Conservation (phyloP, 768 basidiomycete genomes). For the Rhodotorula toruloides region DNA sequence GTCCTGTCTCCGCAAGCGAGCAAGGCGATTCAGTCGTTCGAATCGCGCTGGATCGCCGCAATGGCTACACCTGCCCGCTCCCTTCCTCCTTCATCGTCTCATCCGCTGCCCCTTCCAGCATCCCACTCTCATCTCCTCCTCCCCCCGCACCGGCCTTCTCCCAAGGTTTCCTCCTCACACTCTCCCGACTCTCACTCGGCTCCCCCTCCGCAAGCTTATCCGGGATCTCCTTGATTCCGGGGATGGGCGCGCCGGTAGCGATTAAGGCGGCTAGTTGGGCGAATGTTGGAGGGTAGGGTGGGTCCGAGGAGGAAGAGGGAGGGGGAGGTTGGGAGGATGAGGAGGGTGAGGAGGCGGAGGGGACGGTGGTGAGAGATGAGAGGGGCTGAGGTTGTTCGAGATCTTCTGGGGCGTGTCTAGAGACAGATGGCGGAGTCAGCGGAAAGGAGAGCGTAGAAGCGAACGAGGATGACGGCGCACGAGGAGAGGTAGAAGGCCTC, state of each 20-base stretch:
- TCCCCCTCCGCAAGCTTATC: conserved; percentile 32
- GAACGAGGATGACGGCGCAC: not conserved
- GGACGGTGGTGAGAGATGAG: not conserved
- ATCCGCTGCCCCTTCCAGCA: not conserved
- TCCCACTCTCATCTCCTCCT: not conserved
- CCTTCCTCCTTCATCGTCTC: not conserved
- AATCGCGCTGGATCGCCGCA: no score
- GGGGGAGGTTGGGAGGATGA: not conserved
- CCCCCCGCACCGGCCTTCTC: conserved; percentile 7
- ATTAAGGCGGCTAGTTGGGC: conserved; percentile 40
- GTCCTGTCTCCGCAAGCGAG: no score
- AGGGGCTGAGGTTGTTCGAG: not conserved
- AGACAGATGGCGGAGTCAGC: not conserved
- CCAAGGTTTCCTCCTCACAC: conserved; percentile 39
- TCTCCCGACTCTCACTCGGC: conserved; percentile 12
- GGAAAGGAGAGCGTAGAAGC: not conserved
- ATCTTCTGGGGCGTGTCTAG: not conserved
- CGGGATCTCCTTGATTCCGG: conserved; percentile 40
- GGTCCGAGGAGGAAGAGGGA: not conserved
- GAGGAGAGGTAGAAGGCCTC: conserved; percentile 10
- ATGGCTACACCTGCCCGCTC: not conserved
- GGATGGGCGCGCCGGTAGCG: conserved; percentile 36
- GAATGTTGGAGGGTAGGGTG: conserved; percentile 41
- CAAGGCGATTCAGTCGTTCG: no score
- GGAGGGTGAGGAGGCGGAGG: conserved; percentile 4